Conservation (phyloP, 257 asterid genomes). For the Nicotiana otophora region DNA sequence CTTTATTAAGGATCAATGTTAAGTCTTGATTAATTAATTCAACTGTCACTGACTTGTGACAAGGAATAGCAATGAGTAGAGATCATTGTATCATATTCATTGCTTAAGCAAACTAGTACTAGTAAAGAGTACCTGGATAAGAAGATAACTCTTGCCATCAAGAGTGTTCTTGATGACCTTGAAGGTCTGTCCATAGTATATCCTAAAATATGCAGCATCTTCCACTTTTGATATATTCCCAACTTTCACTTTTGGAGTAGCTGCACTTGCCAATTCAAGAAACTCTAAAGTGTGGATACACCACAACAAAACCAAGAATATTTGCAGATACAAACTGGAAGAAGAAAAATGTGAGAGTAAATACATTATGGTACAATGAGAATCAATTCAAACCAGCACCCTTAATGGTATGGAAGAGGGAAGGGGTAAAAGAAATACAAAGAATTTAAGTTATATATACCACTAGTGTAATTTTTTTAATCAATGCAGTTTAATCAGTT, state of each 20-base stretch:
- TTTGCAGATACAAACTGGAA: constrained; percentile 5
- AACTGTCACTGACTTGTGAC: background rate
- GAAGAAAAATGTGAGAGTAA: constrained; percentile 7
- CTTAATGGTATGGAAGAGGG: background rate
- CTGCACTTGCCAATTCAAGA: constrained; percentile 24
- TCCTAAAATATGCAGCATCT: constrained; percentile 58
- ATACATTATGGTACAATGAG: constrained; percentile 13
- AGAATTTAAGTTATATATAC: background rate
- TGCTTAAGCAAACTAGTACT: background rate
- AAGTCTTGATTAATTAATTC: background rate
- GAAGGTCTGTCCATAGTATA: constrained; percentile 88
- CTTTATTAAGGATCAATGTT: background rate
- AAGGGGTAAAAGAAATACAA: background rate
- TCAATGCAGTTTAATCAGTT: background rate
- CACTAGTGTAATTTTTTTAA: background rate
- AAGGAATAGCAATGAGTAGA: background rate
- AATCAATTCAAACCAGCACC: background rate
- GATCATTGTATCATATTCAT: background rate
- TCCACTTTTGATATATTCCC: constrained; percentile 68
- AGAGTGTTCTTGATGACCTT: constrained; percentile 89
- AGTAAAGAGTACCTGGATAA: constrained; percentile 57
- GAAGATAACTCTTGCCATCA: constrained; percentile 94
- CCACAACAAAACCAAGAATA: constrained; percentile 22
- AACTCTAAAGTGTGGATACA: constrained; percentile 4
- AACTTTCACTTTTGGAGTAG: constrained; percentile 39